Evolutionary conservation across 768 basidiomycete genomes (phyloP), one percentile per base, ranked within the genome.

Genomic region (Suillus americanus): DNA sequence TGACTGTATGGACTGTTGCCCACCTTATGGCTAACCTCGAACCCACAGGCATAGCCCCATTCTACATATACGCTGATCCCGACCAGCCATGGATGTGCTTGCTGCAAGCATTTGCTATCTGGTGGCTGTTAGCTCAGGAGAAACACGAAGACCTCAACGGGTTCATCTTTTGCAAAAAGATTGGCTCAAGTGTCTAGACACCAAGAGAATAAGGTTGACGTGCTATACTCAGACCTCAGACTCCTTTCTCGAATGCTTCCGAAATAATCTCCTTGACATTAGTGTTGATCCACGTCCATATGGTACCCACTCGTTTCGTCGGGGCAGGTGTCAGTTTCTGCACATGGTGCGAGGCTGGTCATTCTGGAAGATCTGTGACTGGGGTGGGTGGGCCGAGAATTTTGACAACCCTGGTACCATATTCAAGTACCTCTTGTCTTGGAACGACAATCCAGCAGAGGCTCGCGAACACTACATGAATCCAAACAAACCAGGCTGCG

Each of bases 361-460:
- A 0, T 65, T 82, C 3, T 65, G 74, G 0, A 66, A 70, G 10
- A 79, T 83, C n/a, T 83, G 81, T 57, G 74, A 78, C 23, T 83
- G 82, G 80, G 82, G 78, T 54, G 82, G 81, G 6, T 83, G 82
- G 81, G 56, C 56, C 46, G 75, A 70, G 5, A 76, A 82, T 46
- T 79, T 79, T 54, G 75, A 76, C 6, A 73, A 74, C 60, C 56
- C 41, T n/a, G 51, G 77, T 63, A 82, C 79, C 0, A 80, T 83
- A 53, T 78, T 82, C 59, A 78, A 79, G 63, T 81, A 82, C 62
- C 67, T 81, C 16, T 74, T 81, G n/a, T 79, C 79, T 2, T 79
- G 75, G 76, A 80, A 77, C 54, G 79, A 82, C 66, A 71, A 78
- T 25, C 77, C 78, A 0, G 67, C 63, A 1, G 67, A 75, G 16